Evolutionary conservation across 495 filamentous ascomycete species (phyloP).

Genomic region (Chaetomium fimeti): DNA sequence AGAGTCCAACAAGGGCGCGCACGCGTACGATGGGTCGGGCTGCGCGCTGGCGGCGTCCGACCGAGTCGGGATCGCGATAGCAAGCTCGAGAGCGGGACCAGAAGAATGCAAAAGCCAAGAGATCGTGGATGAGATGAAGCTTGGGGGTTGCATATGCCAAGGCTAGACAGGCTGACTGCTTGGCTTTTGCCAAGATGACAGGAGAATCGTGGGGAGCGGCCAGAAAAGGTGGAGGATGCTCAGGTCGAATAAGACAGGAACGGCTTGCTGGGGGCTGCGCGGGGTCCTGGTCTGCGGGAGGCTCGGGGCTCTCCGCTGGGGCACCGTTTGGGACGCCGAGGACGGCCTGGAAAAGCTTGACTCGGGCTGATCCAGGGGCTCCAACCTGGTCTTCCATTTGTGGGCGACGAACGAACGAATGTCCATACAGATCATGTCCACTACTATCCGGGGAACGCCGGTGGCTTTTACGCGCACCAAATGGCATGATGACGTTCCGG

Average conservation of each 20-base stretch:
- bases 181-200: constrained; percentile 37
- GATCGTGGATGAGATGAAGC: constrained; percentile 33
- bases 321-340: constrained; percentile 10
- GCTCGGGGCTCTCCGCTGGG: constrained; percentile 4
- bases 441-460: no score
- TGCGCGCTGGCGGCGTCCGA: constrained; percentile 16
- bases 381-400: not conserved
- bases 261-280: constrained; percentile 6
- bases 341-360: constrained; percentile 25
- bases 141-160: constrained; percentile 43
- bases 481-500: no score
- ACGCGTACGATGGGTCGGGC: not conserved
- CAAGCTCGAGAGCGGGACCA: constrained; percentile 6
- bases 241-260: constrained; percentile 14
- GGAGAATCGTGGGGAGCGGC: constrained; percentile 24
- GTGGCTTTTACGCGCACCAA: no score
- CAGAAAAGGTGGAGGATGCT: constrained; percentile 11
- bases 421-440: no score
- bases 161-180: constrained; percentile 33
- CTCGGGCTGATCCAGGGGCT: constrained; percentile 12
- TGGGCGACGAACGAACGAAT: not conserved
- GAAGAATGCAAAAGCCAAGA: constrained; percentile 32
- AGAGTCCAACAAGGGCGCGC: constrained; percentile 1
- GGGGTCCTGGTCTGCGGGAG: constrained; percentile 13
- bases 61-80: constrained; percentile 12